Evolutionary conservation across 2,329 filamentous ascomycete genomes (phyloP).

Genomic region (Penicillium brevicompactum): DNA sequence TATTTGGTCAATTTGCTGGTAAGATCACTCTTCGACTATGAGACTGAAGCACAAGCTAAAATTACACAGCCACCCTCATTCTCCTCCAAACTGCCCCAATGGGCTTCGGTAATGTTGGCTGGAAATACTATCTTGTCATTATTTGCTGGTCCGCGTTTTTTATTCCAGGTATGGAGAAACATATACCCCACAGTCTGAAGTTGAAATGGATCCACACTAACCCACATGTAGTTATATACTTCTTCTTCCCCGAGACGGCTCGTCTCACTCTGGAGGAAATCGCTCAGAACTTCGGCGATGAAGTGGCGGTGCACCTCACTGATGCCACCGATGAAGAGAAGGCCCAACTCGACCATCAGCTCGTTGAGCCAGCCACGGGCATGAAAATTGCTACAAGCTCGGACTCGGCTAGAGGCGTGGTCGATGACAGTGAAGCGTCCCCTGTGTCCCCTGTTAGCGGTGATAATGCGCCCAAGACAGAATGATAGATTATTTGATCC

Average conservation of each 20-base stretch:
- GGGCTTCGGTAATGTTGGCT: constrained; percentile 48
- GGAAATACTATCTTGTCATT: constrained; percentile 55
- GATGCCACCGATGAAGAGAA: constrained; percentile 47
- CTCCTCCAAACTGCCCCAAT: constrained; percentile 51
- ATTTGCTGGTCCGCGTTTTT: constrained; percentile 49
- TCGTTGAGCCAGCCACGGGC: constrained; percentile 2
- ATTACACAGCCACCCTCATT: constrained; percentile 45
- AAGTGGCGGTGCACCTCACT: constrained; percentile 51
- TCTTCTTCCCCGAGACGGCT: constrained; percentile 49
- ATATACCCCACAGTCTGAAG: not conserved
- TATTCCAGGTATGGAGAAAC: constrained; percentile 35
- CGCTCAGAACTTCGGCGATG: constrained; percentile 52
- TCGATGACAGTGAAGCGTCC: not conserved
- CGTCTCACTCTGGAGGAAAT: constrained; percentile 51
- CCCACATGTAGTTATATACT: constrained; percentile 41
- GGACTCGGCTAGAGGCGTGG: not conserved
- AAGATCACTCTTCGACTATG: constrained; percentile 1
- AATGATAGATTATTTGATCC: not conserved
- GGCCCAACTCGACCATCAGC: constrained; percentile 21
- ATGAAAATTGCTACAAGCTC: not conserved
- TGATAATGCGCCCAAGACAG: not conserved
- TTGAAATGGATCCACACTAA: not conserved
- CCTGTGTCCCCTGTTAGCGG: not conserved
- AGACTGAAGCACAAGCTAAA: not conserved
- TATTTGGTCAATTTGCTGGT: constrained; percentile 54